Base-by-base conservation (phyloP, 345 rosid species). In the Ailanthus altissimus region DNA sequence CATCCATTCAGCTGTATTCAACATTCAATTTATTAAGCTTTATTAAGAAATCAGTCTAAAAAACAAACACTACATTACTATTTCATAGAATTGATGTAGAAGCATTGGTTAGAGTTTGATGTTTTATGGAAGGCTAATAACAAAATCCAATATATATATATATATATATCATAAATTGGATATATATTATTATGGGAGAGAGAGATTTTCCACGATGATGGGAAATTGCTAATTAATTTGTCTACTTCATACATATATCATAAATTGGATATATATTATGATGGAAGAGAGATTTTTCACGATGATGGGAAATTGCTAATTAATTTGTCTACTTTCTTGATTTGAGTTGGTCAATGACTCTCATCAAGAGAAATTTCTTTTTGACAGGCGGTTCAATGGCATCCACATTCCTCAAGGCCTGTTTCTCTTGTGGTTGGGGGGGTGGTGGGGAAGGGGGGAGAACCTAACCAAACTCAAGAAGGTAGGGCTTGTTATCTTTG, bases 401-500 rank as follows among this genome's bases (percentile, higher is more conserved):
- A 73, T 83, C 92, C 42, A 78, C 88, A 66, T 78, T 88, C 80
- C 69, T 95, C 58, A 93, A 84, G 80, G 93, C 90, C 25, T 96
- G 95, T 76, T 89, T 96, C 79, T 88, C 95, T 81, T 96, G 99
- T 73, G 97, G 38, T n/a, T n/a, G n/a, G n/a, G n/a, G n/a, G n/a
- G n/a, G n/a, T n/a, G n/a, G n/a, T n/a, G n/a, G n/a, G n/a, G n/a
- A n/a, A n/a, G 38, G 38, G 98, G 69, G 94, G 89, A 73, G 93
- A 92, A 49, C 92, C 83, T 23, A 85, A 36, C 75, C 90, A 89
- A 74, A 85, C 90, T 53, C 93, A 86, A 82, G 97, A 93, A 90
- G 98, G 98, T 90, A 78, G 54, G 62, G 47, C 36, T 65, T 42
- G 53, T 9, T 36, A 50, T 73, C 68, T 70, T 23, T 59, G 49